Evolutionary conservation across 345 rosid genomes (phyloP), one percentile per base, ranked within the genome.

Genomic region (Melastoma malabathricum): DNA sequence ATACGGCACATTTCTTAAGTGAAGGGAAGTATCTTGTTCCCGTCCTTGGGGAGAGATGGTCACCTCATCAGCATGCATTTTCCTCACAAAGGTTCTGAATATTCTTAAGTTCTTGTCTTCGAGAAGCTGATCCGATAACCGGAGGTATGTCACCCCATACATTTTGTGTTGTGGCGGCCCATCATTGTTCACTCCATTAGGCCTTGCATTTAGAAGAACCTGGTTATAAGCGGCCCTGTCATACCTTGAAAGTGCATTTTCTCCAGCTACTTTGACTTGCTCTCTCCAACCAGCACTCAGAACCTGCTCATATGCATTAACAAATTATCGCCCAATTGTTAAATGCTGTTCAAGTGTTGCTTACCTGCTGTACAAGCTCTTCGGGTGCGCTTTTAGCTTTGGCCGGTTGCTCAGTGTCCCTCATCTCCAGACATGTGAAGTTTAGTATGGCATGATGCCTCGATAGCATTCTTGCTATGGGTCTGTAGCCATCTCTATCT

Each of bases 401-500:
- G 39, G 68, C 75, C 18, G 53, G 62, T 23, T 83, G 90, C 18
- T 89, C 94, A 1, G 70, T 52, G 76, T 89, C 55, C 62, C 57
- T 75, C 97, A 89, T 83, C 69, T 89, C 94, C 17, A 89, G 74
- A 59, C 95, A 85, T 15, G 94, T 86, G 70, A 81, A 86, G 59
- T 86, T 86, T 57, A 86, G 52, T 51, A 81, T 66, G 47, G 76
- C 90, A 19, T 67, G 55, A 61, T 83, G 94, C 64, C 88, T 71
- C 20, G 75, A 71, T 48, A 89, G 65, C 73, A 83, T 81, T 69
- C 76, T 79, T 10, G 95, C 84, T 8, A 81, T 76, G 1, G 84
- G 79, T 54, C 81, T 66, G 62, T 86, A 86, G 0, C 95, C 95
- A 48, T 81, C 90, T 76, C 97, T 74, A 45, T 75, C 74, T 3